phyloP scores from a whole-genome alignment of 106 monocot genomes.

The Platanthera zijinensis region DNA sequence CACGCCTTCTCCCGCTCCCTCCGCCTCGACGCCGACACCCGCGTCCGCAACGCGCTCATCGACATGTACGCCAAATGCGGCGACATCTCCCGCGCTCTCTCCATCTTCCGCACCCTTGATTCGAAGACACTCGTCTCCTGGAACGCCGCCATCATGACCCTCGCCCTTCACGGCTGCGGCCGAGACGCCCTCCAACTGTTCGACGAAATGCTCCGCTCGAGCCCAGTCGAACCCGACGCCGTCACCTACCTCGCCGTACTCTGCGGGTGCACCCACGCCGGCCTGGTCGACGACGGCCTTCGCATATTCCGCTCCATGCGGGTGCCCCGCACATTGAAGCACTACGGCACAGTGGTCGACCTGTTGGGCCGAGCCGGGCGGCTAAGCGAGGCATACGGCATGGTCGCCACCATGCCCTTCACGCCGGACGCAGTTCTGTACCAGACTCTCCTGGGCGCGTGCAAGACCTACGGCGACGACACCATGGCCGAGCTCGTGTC shows the following conservation, averaged over 20 bases:
- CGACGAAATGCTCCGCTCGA: slow-evolving; percentile 36
- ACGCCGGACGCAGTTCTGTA: slow-evolving; percentile 61
- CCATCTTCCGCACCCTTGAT: slow-evolving; percentile 34
- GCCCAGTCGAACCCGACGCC: slow-evolving; percentile 33
- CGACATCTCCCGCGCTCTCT: slow-evolving; percentile 38
- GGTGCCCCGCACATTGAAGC: slow-evolving; percentile 48
- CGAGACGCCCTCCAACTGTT: slow-evolving; percentile 43
- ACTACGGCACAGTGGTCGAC: slow-evolving; percentile 78
- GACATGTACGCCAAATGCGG: slow-evolving; percentile 93
- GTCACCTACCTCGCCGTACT: slow-evolving; percentile 69
- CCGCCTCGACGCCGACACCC: slow-evolving; percentile 21
- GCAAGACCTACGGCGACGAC: slow-evolving; percentile 56
- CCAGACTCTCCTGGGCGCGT: slow-evolving; percentile 83
- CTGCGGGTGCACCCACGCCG: slow-evolving; percentile 74
- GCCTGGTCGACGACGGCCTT: slow-evolving; percentile 73
- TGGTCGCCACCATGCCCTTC: slow-evolving; percentile 46
- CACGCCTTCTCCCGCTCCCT: slow-evolving; percentile 17
- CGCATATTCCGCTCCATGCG: slow-evolving; percentile 56
- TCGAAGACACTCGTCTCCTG: slow-evolving; percentile 54
- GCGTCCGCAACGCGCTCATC: slow-evolving; percentile 56
- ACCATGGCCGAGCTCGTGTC: slow-evolving; percentile 56
- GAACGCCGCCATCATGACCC: slow-evolving; percentile 55
- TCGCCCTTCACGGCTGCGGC: slow-evolving; percentile 63
- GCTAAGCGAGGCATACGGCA: slow-evolving; percentile 41
- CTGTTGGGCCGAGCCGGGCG: slow-evolving; percentile 67